Conservation (phyloP, 1,139 yeast genomes). For the Yamadazyma atmosphaerica region DNA sequence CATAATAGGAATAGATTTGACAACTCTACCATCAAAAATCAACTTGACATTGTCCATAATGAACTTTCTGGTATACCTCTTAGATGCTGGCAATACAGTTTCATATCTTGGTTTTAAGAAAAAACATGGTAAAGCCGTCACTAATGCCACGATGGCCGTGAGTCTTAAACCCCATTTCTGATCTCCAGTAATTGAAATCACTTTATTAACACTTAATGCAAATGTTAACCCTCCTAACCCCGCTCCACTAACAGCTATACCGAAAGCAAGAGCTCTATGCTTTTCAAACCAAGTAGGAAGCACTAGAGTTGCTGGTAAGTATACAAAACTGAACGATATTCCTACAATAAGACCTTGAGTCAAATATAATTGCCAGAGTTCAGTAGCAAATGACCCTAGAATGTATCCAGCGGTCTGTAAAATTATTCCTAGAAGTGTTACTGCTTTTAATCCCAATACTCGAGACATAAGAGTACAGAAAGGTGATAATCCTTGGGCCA, state of each 20-base stretch:
- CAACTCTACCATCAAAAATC: slow-evolving; percentile 30
- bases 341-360: slow-evolving; percentile 73
- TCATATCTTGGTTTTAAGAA: slow-evolving; percentile 45
- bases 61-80: slow-evolving; percentile 21
- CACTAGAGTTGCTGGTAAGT: slow-evolving; percentile 57
- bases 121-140: slow-evolving; percentile 25
- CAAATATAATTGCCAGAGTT: slow-evolving; percentile 62
- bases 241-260: slow-evolving; percentile 59
- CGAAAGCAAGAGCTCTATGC: slow-evolving; percentile 58
- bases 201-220: slow-evolving; percentile 47
- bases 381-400: slow-evolving; percentile 63
- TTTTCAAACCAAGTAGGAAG: slow-evolving; percentile 66
- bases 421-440: slow-evolving; percentile 48
- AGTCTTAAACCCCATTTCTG: slow-evolving; percentile 69
- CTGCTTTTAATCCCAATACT: slow-evolving; percentile 33
- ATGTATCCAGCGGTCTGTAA: slow-evolving; percentile 59
- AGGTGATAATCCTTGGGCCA: slow-evolving; percentile 63
- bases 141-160: slow-evolving; percentile 39
- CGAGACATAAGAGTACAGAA: slow-evolving; percentile 37
- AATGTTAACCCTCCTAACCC: slow-evolving; percentile 68
- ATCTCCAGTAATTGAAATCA: slow-evolving; percentile 52
- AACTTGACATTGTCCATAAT: slow-evolving; percentile 21
- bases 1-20: slow-evolving; percentile 38
- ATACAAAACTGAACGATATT: slow-evolving; percentile 57
- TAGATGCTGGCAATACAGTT: slow-evolving; percentile 9